Evolutionary conservation across 2,329 filamentous ascomycete species (phyloP), one percentile per base, ranked within the genome.

Genomic region (Drechslerella coelobrocha): DNA sequence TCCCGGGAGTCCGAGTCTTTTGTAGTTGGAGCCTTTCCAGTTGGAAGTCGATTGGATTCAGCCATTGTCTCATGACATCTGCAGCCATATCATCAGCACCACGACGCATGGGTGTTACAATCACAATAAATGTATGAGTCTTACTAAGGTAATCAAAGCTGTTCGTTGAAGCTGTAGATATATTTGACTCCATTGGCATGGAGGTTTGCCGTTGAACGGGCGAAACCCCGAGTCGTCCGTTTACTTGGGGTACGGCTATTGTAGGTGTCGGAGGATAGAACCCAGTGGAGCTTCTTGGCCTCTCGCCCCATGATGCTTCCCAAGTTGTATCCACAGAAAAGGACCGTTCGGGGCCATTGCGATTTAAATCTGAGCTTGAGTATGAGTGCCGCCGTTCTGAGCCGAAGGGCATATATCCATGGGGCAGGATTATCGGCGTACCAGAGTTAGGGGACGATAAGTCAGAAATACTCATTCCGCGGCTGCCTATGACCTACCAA

Each of bases 341-440:
- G n/a, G 47, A 47, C n/a, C 66, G 54, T 43, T 71, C 66, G 41
- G 37, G 41, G 26, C 57, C 65, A 39, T 52, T 45, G 37, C 65
- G 65, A 62, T 37, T 59, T 9, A 63, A 47, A 71, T 71, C 66
- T 71, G 66, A 71, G 37, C 37, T 63, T 63, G 66, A 71, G 29
- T 54, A 71, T 71, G 66, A 71, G 66, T 71, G 66, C 19, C 66
- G 66, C 48, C 66, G 66, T 12, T 71, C 66, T 71, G 59, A 52
- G 53, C 66, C 66, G 59, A 50, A 71, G 59, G 66, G 66, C 29
- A 63, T 27, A 47, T 71, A 71, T 51, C 66, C 66, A 71, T 71
- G 66, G 66, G 66, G 66, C 39, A 71, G 37, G 54, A 71, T 48
- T 63, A 71, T 71, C 57, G 66, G 66, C 66, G 66, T 71, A 71